These are phyloP conservation scores for Gastrodia elata DNA, from an alignment of 106 monocot species.

Conservation along the genomic window DNA sequence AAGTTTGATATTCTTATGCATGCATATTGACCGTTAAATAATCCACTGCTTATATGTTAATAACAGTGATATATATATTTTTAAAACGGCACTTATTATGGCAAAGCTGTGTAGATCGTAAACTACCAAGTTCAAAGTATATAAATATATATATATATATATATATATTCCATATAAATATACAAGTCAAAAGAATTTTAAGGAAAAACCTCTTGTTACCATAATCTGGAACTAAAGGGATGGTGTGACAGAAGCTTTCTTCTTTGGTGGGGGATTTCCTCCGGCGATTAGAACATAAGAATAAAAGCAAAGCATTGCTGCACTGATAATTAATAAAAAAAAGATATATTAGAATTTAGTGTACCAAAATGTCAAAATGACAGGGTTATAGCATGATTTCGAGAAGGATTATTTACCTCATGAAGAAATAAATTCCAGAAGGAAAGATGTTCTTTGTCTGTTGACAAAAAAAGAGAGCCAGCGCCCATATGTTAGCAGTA, in stretches of 20 bases:
- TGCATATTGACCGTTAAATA: too few relatives aligned
- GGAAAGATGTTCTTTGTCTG: conserved; percentile 32
- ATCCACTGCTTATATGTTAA: too few relatives aligned
- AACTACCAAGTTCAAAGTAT: too few relatives aligned
- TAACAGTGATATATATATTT: too few relatives aligned
- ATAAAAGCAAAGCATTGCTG: conserved; percentile 31
- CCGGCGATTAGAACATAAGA: conserved; percentile 18
- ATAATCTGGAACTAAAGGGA: background rate
- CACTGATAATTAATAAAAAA: conserved; percentile 12
- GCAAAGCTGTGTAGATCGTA: too few relatives aligned
- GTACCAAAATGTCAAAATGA: background rate
- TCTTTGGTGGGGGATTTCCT: conserved; percentile 28
- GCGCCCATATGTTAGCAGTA: background rate
- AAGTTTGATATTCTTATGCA: too few relatives aligned
- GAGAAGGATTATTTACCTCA: conserved; percentile 21
- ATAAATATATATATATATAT: too few relatives aligned
- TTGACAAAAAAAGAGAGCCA: conserved; percentile 1
- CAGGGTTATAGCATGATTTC: background rate
- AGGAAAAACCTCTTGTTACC: too few relatives aligned
- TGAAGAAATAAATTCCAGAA: conserved; percentile 16
- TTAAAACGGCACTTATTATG: too few relatives aligned
- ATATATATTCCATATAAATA: too few relatives aligned
- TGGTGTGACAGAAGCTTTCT: conserved; percentile 11
- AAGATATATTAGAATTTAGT: background rate
- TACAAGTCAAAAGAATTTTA: too few relatives aligned